Conservation (phyloP, 2,329 filamentous ascomycete species). For the Knufia petricola region DNA sequence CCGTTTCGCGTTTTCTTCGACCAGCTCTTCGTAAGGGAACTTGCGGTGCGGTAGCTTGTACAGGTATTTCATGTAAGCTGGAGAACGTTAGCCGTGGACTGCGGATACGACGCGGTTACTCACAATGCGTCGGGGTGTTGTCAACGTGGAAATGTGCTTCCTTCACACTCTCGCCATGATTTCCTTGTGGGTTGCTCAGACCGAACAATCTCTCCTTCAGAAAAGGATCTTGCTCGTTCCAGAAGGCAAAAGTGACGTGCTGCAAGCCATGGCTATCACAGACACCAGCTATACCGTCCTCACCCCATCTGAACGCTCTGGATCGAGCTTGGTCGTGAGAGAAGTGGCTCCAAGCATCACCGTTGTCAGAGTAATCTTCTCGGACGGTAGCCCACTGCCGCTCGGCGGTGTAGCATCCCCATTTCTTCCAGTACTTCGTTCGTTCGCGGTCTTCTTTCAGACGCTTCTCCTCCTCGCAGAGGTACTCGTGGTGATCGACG, state of each 20-base stretch:
- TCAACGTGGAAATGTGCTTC: conserved; percentile 94
- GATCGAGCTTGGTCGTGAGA: conserved; percentile 85
- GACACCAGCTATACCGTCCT: conserved; percentile 92
- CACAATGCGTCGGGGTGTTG: conserved; percentile 65
- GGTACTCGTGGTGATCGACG: conserved; percentile 76
- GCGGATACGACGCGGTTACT: conserved; percentile 13
- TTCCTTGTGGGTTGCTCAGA: conserved; percentile 89
- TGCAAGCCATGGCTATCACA: conserved; percentile 85
- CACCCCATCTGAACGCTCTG: conserved; percentile 86
- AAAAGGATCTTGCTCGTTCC: conserved; percentile 93
- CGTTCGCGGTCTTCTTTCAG: conserved; percentile 76
- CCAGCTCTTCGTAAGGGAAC: conserved; percentile 84
- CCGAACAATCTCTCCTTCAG: conserved; percentile 93
- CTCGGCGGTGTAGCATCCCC: conserved; percentile 89
- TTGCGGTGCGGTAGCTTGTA: conserved; percentile 93
- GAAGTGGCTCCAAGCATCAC: conserved; percentile 96
- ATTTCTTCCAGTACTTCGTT: conserved; percentile 94
- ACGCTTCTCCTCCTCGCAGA: conserved; percentile 83
- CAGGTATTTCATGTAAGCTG: conserved; percentile 89
- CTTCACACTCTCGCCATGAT: conserved; percentile 94
- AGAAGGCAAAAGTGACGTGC: conserved; percentile 92
- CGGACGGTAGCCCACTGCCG: conserved; percentile 86
- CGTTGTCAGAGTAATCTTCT: conserved; percentile 83
- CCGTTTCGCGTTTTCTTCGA: conserved; percentile 72
- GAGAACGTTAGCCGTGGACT: conserved; percentile 10